Percentiles rank a stretch among this genome's conserved stretches.
phyloP scores from a whole-genome alignment of 2,329 filamentous ascomycete species.

The Beauveria asiatica region DNA sequence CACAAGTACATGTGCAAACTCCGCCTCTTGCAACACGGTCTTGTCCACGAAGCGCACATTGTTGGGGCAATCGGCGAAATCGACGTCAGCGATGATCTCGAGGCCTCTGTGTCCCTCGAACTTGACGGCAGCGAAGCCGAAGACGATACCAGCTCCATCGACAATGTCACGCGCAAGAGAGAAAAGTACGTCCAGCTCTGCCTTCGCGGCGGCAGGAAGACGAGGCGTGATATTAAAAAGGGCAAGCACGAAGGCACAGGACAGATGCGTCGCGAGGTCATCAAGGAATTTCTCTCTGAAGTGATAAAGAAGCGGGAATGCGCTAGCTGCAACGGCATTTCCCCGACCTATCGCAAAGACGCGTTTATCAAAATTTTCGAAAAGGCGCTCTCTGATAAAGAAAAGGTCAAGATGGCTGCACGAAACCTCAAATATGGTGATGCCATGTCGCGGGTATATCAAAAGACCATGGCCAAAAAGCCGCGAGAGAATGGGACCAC shows the following conservation, averaged over 20 bases:
- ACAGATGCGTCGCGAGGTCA: conserved; percentile 64
- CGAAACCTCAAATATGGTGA: conserved; percentile 58
- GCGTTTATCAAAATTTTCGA: conserved; percentile 90
- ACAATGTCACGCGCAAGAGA: conserved; percentile 43
- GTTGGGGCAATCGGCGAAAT: conserved; percentile 45
- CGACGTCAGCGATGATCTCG: conserved; percentile 28
- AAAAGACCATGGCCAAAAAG: conserved; percentile 27
- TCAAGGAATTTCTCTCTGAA: conserved; percentile 73
- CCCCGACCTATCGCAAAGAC: conserved; percentile 80
- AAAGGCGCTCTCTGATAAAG: conserved; percentile 65
- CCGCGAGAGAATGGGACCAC: conserved; percentile 12
- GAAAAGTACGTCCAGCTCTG: conserved; percentile 64
- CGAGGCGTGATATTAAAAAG: conserved; percentile 40
- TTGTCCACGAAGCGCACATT: conserved; percentile 59
- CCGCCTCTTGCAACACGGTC: conserved; percentile 73
- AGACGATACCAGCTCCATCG: conserved; percentile 51
- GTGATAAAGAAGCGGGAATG: conserved; percentile 66
- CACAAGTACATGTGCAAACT: conserved; percentile 79
- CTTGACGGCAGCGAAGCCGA: conserved; percentile 51
- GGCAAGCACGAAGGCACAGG: conserved; percentile 78
- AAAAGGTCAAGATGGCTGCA: conserved; percentile 68
- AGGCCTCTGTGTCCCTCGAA: conserved; percentile 24
- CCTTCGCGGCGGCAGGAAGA: conserved; percentile 51
- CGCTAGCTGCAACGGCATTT: conserved; percentile 57
- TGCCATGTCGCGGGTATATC: conserved; percentile 46